Base-by-base conservation (phyloP, 2,329 filamentous ascomycete genomes). In the Neonectria sp. region DNA sequence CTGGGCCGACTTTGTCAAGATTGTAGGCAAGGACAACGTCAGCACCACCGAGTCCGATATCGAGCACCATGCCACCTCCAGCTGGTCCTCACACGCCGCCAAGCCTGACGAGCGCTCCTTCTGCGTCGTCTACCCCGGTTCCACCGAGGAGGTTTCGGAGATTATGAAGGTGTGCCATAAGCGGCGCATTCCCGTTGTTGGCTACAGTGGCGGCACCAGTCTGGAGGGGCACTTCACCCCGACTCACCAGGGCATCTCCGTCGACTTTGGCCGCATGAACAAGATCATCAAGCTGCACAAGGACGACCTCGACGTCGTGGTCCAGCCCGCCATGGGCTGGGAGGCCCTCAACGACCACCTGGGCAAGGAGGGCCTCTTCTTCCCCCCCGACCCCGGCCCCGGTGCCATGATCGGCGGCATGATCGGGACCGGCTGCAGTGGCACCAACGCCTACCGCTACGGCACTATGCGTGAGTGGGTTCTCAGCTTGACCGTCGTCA, bases 381-480 rank as follows among this genome's bases (percentile, higher is more conserved):
- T 97, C 82, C 95, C 95, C n/a, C 95, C 94, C 1, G 95, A 97
- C 79, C 95, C 95, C 21, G 95, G 95, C 60, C 95, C 95, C 59
- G 94, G 95, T 21, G 95, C 95, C 68, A 94, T 94, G 91, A 97
- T 98, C 74, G 95, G 95, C 64, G 95, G 95, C 62, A 95, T 95
- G 92, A 89, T 95, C 37, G 92, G 92, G 25, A 95, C 92, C 3
- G 88, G 88, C 40, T 89, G 87, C 82, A 89, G 86, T 76, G 95
- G 95, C 66, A 97, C 95, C 15, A 97, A 97, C 79, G 92, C 95
- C 17, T 97, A 97, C 83, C 88, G 95, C 65, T 97, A 97, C 79
- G 95, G 95, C 69, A 97, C 95, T 2, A 97, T 97, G 94, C 91
- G 93, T 69, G 95, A 97, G 78, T 97, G 95, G 95, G 95, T 97